Conservation (phyloP, 2,329 filamentous ascomycete genomes). For the Hypoxylon sp. region DNA sequence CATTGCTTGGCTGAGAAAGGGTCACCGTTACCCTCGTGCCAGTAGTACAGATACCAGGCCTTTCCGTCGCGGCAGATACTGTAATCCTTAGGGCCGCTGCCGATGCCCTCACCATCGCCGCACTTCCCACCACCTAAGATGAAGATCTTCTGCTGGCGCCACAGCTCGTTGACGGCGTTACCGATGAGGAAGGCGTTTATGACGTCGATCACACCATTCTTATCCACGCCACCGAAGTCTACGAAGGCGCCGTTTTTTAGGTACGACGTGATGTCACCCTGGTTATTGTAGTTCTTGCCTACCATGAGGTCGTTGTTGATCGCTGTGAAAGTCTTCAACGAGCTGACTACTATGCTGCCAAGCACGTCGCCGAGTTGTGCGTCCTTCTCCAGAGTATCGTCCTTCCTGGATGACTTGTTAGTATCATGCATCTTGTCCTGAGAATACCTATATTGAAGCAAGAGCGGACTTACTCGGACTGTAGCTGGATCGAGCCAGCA, state of each 20-base stretch:
- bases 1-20: conserved; percentile 23
- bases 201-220: conserved; percentile 10
- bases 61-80: conserved; percentile 23
- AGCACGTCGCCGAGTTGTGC: conserved; percentile 20
- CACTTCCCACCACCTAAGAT: conserved; percentile 24
- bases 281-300: conserved; percentile 21
- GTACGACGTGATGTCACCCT: conserved; percentile 25
- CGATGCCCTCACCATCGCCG: conserved; percentile 28
- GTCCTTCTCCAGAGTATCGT: conserved; percentile 26
- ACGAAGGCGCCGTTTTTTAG: conserved; percentile 20
- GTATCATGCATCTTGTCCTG: background rate
- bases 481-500: conserved; percentile 14
- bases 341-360: conserved; percentile 9
- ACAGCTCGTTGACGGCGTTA: conserved; percentile 30
- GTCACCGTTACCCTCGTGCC: conserved; percentile 28
- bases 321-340: conserved; percentile 26
- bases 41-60: conserved; percentile 36
- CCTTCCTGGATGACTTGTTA: conserved; percentile 10
- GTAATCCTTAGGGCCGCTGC: conserved; percentile 24
- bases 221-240: conserved; percentile 22
- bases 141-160: conserved; percentile 33
- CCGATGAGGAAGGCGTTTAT: conserved; percentile 19
- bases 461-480: conserved; percentile 14
- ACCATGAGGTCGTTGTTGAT: conserved; percentile 29
- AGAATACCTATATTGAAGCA: too few species aligned